These are phyloP conservation scores for Neoboletus brunneissimus DNA, from an alignment of 768 basidiomycete genomes.

Conservation along the genomic window DNA sequence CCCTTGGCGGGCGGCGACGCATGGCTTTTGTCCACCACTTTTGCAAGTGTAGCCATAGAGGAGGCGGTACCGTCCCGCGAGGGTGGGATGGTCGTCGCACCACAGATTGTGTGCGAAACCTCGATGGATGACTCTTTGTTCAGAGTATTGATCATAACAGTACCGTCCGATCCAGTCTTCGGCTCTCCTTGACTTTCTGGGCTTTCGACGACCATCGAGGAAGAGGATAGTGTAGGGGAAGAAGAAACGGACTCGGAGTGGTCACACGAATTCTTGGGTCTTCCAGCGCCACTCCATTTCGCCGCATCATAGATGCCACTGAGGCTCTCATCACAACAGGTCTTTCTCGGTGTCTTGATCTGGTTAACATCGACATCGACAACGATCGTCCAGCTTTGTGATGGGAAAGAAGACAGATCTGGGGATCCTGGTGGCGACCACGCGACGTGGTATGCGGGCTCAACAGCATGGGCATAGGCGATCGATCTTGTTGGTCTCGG, in stretches of 20 bases:
- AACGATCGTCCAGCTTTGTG: constrained; percentile 1
- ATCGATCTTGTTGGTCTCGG: background rate
- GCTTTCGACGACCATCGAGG: background rate
- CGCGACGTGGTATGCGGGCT: too few relatives aligned
- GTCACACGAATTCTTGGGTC: background rate
- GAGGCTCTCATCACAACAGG: background rate
- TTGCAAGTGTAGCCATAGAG: background rate
- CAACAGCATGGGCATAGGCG: background rate
- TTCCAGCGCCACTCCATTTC: too few relatives aligned
- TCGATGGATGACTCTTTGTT: background rate
- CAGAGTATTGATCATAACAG: background rate
- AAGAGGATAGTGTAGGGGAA: background rate
- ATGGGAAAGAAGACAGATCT: constrained; percentile 3
- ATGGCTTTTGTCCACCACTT: background rate
- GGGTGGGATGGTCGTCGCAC: background rate
- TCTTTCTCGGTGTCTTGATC: background rate
- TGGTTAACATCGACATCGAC: background rate
- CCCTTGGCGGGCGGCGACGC: background rate
- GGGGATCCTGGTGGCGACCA: background rate
- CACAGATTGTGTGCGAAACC: background rate
- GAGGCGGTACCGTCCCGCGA: background rate
- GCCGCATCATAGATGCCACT: too few relatives aligned
- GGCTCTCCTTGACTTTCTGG: background rate
- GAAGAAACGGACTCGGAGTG: background rate
- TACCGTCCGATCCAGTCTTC: background rate